Evolutionary conservation across 192 early-diverging fungal genomes (phyloP).

Genomic region (Phycomyces blakesleeanus): DNA sequence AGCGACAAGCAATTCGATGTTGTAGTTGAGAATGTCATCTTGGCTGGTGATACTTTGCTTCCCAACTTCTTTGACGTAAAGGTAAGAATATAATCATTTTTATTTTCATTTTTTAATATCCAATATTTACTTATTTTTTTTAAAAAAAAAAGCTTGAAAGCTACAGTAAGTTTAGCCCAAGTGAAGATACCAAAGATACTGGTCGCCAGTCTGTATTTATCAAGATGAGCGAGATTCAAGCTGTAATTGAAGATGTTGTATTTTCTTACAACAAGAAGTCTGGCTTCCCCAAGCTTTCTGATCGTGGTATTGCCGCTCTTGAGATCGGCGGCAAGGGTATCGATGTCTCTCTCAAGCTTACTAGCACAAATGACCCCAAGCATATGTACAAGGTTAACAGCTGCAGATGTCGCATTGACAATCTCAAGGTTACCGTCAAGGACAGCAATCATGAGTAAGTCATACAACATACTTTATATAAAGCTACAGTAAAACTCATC

Average conservation of each 20-base stretch:
- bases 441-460: slow-evolving; percentile 6
- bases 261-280: slow-evolving; percentile 40
- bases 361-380: slow-evolving; percentile 21
- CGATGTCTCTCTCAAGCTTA: slow-evolving; percentile 18
- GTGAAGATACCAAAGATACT: slow-evolving; percentile 14
- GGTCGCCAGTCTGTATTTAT: slow-evolving; percentile 29
- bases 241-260: slow-evolving; percentile 31
- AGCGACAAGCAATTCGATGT: slow-evolving; percentile 39
- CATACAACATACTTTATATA: no score
- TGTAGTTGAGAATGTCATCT: slow-evolving; percentile 37
- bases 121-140: neutral
- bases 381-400: slow-evolving; percentile 29
- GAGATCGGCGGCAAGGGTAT: slow-evolving; percentile 15
- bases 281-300: slow-evolving; percentile 33
- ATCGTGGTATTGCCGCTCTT: slow-evolving; percentile 32
- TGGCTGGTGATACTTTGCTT: slow-evolving; percentile 36
- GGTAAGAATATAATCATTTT: slow-evolving; percentile 12
- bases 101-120: neutral
- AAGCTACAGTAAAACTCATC: neutral
- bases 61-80: slow-evolving; percentile 37
- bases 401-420: slow-evolving; percentile 26
- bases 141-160: slow-evolving; percentile 30
- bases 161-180: slow-evolving; percentile 31
- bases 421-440: slow-evolving; percentile 1
- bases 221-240: slow-evolving; percentile 35